Percentiles rank a stretch among this genome's conserved stretches.
Evolutionary conservation across 2,329 filamentous ascomycete species (phyloP).

Genomic region (Penicillium sp.): DNA sequence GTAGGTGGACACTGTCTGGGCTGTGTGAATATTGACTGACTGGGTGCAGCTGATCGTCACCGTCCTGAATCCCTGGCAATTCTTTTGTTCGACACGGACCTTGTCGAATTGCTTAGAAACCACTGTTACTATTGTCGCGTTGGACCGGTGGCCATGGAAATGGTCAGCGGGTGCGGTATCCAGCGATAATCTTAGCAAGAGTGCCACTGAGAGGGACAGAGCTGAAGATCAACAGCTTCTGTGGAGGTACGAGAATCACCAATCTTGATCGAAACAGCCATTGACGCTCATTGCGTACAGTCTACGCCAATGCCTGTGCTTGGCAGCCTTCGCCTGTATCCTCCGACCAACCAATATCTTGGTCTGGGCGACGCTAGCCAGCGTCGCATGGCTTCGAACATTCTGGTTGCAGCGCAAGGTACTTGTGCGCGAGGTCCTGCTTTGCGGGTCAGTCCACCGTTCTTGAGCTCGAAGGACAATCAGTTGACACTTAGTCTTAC

Average conservation of each 20-base stretch:
- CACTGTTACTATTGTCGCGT: constrained; percentile 72
- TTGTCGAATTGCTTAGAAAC: constrained; percentile 93
- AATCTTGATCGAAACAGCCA: constrained; percentile 1
- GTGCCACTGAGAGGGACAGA: constrained; percentile 8
- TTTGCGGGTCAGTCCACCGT: constrained; percentile 49
- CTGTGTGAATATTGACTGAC: constrained; percentile 15
- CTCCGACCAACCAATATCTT: constrained; percentile 84
- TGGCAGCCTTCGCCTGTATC: constrained; percentile 77
- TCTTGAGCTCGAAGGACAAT: not conserved
- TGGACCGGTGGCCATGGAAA: constrained; percentile 84
- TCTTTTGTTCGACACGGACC: constrained; percentile 88
- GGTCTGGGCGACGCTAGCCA: constrained; percentile 69
- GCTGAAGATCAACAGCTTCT: constrained; percentile 14
- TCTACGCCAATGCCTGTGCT: constrained; percentile 59
- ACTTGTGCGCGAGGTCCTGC: constrained; percentile 57
- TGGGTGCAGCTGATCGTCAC: constrained; percentile 60
- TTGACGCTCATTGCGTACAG: constrained; percentile 32
- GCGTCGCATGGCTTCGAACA: constrained; percentile 48
- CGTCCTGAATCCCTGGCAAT: constrained; percentile 82
- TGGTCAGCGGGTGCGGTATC: constrained; percentile 48
- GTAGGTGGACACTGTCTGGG: constrained; percentile 44
- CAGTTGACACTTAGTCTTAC: constrained; percentile 13
- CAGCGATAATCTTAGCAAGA: constrained; percentile 27
- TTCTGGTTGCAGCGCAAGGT: constrained; percentile 44
- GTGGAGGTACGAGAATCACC: constrained; percentile 23